Base-by-base conservation (phyloP, 2,329 filamentous ascomycete genomes). In the Fusarium acutatum region DNA sequence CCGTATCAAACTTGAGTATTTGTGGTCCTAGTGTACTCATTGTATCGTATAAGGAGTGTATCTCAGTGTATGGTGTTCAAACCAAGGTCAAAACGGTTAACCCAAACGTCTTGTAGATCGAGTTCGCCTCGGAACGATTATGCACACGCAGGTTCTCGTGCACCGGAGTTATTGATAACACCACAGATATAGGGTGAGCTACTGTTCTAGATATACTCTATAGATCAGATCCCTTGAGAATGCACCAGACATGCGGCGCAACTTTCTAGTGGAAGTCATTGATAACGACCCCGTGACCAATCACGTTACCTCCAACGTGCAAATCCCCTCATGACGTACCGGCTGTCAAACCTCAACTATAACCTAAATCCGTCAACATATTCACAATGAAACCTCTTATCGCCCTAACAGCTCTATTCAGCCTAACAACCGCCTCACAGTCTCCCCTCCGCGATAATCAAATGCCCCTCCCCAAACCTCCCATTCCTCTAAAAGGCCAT, bases 371-470 rank as follows among this genome's bases (percentile, higher is more conserved):
- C 65, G 50, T 30, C 57, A 28, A 46, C 24, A 10, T n/a, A 37
- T 46, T 46, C 74, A 69, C 54, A 43, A 78, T 78, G 75, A 77
- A 77, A 72, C 73, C 71, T 30, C 30, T 77, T 32, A n/a, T 64
- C 32, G 26, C 62, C 17, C 18, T 77, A 63, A 61, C 65, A 64
- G 40, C 57, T 11, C 53, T 77, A 17, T 37, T 75, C 50, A 67
- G 67, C 47, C 62, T 77, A 54, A 22, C 72, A 20, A 38, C 58
- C 24, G 35, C 68, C 26, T 60, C 58, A 6, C 69, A 71, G 32
- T 44, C 40, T 10, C 69, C 75, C 22, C 72, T 76, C 14, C 43
- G 41, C 41, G 58, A 61, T 10, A 34, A 30, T 20, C 54, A 58
- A 66, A 44, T 32, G 7, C 52, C 54, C 6, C 41, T 60, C 4